Base-by-base conservation (phyloP, 2,329 filamentous ascomycete species). In the Microdochium trichocladiopsis region DNA sequence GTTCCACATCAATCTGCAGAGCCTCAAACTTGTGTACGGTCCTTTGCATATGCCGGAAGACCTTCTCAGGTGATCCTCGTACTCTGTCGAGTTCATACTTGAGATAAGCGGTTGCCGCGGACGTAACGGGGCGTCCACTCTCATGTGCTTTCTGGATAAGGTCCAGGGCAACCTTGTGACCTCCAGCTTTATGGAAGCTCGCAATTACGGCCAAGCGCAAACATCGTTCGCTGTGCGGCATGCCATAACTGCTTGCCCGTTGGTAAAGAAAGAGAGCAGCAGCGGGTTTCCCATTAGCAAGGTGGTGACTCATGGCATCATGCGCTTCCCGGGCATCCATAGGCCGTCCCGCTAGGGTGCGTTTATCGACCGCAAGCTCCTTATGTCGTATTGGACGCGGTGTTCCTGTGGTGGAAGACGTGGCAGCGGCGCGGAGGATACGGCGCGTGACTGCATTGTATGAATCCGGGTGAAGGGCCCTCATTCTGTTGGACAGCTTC, bases 191-290 rank as follows among this genome's bases (percentile, higher is more conserved):
- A 61, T 16, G 60, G 47, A 16, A 61, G 62, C 50, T 80, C 58
- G 14, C 69, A 66, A 2, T 58, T 9, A 81, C 71, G 9, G 73
- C 76, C 4, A 79, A 63, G n/a, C 72, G 70, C 14, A 81, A 66
- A 51, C 72, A 76, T 23, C 70, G 66, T 2, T 60, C 58, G 25
- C 69, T 72, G 53, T 67, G 66, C 1, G 63, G 62, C 58, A 76
- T 64, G 18, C 69, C 67, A 4, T 57, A 60, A 10, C 55, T 57
- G 1, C 66, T 47, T 0, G 70, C 70, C 24, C 60, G 60, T 50
- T 62, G 66, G 60, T 78, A 80, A 3, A 72, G 66, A 16, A 56
- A 57, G 50, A 71, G 58, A 0, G 71, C 70, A 12, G 60, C 55
- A 4, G 50, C 52, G 57, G 69, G 68, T 4, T 65, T 61, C 11